Conservation (phyloP, 108 stramenopile species). For the Seminavis robusta region DNA sequence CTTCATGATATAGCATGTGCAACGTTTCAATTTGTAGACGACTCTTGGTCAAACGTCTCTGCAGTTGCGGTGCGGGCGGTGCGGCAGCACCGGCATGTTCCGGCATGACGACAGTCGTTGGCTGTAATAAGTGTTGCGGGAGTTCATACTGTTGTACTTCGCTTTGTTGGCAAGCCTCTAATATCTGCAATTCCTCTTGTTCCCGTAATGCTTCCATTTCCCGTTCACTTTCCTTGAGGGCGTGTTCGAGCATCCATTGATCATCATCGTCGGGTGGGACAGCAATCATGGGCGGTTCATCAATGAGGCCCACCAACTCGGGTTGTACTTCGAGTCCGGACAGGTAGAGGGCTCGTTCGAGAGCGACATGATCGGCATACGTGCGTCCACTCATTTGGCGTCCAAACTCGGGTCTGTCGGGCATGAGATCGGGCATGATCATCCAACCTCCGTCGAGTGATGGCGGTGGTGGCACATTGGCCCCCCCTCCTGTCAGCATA, state of each 20-base stretch:
- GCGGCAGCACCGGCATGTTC: too few relatives aligned
- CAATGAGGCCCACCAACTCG: neutral
- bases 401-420: too few relatives aligned
- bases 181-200: neutral
- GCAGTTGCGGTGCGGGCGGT: neutral
- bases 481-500: too few relatives aligned
- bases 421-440: too few relatives aligned
- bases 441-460: too few relatives aligned
- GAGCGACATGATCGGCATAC: too few relatives aligned
- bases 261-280: too few relatives aligned
- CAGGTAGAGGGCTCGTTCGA: conserved; percentile 35
- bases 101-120: neutral
- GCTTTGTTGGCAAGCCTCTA: neutral
- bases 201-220: neutral
- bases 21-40: conserved; percentile 28
- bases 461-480: too few relatives aligned
- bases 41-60: neutral
- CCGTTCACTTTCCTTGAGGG: neutral
- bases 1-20: conserved; percentile 31
- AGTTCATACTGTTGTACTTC: neutral
- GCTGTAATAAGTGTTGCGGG: neutral
- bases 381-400: too few relatives aligned
- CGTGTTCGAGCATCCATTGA: too few relatives aligned
- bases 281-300: too few relatives aligned
- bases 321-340: conserved; percentile 16